Conservation (phyloP, 192 early-diverging fungal species). For the Kickxella alabastrina region DNA sequence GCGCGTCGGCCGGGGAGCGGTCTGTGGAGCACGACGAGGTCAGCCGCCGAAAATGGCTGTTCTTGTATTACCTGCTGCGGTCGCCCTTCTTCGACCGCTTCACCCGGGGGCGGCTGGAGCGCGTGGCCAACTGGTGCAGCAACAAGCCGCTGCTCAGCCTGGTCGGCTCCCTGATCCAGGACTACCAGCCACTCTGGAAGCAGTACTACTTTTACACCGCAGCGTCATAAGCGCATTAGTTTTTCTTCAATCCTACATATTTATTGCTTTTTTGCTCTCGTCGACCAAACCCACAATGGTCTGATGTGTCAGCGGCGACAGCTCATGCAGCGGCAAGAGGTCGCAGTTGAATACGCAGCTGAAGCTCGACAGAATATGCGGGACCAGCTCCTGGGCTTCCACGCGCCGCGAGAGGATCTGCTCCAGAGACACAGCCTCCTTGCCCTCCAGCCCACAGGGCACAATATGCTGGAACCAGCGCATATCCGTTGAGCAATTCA, state of each 20-base stretch:
- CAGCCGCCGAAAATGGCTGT: slow-evolving; percentile 63
- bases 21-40: slow-evolving; percentile 77
- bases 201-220: slow-evolving; percentile 85
- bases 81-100: slow-evolving; percentile 78
- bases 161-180: slow-evolving; percentile 71
- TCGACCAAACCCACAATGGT: too few relatives aligned
- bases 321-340: slow-evolving; percentile 21
- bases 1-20: slow-evolving; percentile 31
- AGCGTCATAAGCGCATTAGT: slow-evolving; percentile 48
- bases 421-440: slow-evolving; percentile 70
- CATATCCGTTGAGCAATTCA: slow-evolving; percentile 91
- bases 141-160: slow-evolving; percentile 76
- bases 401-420: slow-evolving; percentile 6
- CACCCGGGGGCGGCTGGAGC: slow-evolving; percentile 64
- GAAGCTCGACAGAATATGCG: slow-evolving; percentile 31
- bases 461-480: slow-evolving; percentile 86
- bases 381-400: slow-evolving; percentile 2
- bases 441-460: slow-evolving; percentile 80
- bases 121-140: slow-evolving; percentile 60
- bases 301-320: slow-evolving; percentile 28
- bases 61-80: slow-evolving; percentile 80
- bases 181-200: slow-evolving; percentile 90
- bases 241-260: too few relatives aligned
- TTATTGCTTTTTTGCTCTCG: too few relatives aligned
- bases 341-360: slow-evolving; percentile 25